Base-by-base conservation (phyloP, 371 early-diverging fungal species). In the Coemansia sp. region DNA sequence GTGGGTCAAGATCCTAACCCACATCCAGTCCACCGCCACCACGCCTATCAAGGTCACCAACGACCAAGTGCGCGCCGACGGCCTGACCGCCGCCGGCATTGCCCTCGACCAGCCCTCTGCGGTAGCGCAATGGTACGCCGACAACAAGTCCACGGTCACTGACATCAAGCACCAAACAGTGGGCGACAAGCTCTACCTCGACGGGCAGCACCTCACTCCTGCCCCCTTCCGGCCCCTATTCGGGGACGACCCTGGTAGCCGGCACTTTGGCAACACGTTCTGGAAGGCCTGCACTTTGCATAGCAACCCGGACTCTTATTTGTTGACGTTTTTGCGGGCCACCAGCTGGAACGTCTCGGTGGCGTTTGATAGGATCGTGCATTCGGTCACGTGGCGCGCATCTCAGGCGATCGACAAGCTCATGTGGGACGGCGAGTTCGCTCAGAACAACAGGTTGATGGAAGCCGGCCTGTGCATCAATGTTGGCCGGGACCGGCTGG, bases 321-420 rank as follows among this genome's bases (percentile, higher is more conserved):
- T 81, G 31, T 65, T 83, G 31, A 81, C 85, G 12, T 84, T 81
- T 61, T 67, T 84, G 34, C 71, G 85, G 2, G 85, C 85, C 0
- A 69, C 84, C 36, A 79, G 79, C 40, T 85, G 81, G 79, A 76
- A 85, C 53, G 69, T 79, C 3, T 42, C 34, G 3, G 52, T 54
- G 33, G 83, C 84, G 3, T 49, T 79, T 6, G 58, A 47, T 1
- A 82, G 81, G 84, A 29, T 81, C 11, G 14, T 59, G 11, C 39
- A 55, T 12, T 58, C 75, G 8, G 38, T 85, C 10, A n/a, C 48
- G 1, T 85, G 85, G 85, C 70, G 85, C 10, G 43, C 55, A 2
- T 72, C 66, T n/a, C 70, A 66, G 55, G 80, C 70, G n/a, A 75
- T 81, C 11, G 62, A 66, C 36, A 66, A 64, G 33, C 14, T 82